These are phyloP conservation scores for Phaffomyces opuntiae DNA, from an alignment of 805 yeast genomes.

Conservation along the genomic window DNA sequence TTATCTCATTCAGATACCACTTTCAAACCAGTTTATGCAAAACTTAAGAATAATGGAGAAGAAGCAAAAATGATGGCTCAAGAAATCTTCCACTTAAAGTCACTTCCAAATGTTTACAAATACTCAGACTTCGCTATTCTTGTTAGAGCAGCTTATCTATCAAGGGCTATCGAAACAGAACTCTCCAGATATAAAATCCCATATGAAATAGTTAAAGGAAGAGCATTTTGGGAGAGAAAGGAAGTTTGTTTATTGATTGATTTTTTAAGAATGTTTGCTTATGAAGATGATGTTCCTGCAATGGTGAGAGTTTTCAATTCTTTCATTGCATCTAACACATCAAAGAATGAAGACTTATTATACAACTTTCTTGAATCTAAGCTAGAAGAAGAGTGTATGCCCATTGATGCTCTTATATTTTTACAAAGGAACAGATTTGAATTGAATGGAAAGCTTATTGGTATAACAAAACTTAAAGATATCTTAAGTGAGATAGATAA, in stretches of 20 bases:
- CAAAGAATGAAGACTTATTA: no score
- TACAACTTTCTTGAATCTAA: not conserved
- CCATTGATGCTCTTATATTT: conserved; percentile 8
- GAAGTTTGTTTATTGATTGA: conserved; percentile 61
- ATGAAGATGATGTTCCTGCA: conserved; percentile 55
- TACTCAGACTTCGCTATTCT: conserved; percentile 67
- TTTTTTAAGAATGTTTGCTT: conserved; percentile 54
- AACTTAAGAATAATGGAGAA: conserved; percentile 32
- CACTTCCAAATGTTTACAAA: conserved; percentile 38
- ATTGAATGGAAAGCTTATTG: conserved; percentile 1
- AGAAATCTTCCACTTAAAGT: conserved; percentile 43
- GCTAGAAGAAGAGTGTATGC: not conserved
- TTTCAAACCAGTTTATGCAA: conserved; percentile 40
- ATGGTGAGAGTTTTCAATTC: conserved; percentile 40
- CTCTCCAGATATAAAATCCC: conserved; percentile 52
- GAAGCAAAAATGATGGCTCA: conserved; percentile 57
- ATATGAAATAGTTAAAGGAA: conserved; percentile 62
- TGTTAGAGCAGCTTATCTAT: conserved; percentile 56
- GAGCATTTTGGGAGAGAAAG: conserved; percentile 71
- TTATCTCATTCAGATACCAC: conserved; percentile 37
- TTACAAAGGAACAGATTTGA: conserved; percentile 1
- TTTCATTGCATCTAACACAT: no score
- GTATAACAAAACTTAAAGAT: not conserved
- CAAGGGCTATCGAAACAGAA: conserved; percentile 58
- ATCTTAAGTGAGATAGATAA: not conserved